Evolutionary conservation across 305 asterid species (phyloP).

Genomic region (Fraxinus angustifolia): DNA sequence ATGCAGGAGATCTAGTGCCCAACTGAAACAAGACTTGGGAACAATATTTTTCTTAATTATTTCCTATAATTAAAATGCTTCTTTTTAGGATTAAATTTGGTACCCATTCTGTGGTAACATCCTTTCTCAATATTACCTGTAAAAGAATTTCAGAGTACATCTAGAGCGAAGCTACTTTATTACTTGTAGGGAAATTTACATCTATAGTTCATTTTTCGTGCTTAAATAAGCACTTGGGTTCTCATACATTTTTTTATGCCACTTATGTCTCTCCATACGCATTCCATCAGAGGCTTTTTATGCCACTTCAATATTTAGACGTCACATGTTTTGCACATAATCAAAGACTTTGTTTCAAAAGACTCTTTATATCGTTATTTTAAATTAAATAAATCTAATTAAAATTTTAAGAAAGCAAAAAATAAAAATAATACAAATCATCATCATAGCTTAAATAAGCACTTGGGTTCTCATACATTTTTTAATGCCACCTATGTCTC

Average conservation of each 20-base stretch:
- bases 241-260: background rate
- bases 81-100: background rate
- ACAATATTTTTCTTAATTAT: background rate
- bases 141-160: background rate
- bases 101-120: background rate
- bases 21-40: background rate
- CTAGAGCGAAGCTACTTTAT: background rate
- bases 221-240: background rate
- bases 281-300: background rate
- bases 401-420: too few species aligned
- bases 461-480: background rate
- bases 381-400: background rate
- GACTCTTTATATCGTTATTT: background rate
- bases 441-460: background rate
- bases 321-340: background rate
- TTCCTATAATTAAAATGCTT: background rate
- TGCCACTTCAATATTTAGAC: background rate
- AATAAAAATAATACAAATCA: too few species aligned
- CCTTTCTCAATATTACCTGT: background rate
- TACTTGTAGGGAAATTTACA: background rate
- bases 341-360: background rate
- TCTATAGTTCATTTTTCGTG: background rate
- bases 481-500: background rate
- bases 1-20: background rate
- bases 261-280: background rate